Conservation (phyloP, 2,329 filamentous ascomycete genomes). For the Drechslerella stenobrocha region DNA sequence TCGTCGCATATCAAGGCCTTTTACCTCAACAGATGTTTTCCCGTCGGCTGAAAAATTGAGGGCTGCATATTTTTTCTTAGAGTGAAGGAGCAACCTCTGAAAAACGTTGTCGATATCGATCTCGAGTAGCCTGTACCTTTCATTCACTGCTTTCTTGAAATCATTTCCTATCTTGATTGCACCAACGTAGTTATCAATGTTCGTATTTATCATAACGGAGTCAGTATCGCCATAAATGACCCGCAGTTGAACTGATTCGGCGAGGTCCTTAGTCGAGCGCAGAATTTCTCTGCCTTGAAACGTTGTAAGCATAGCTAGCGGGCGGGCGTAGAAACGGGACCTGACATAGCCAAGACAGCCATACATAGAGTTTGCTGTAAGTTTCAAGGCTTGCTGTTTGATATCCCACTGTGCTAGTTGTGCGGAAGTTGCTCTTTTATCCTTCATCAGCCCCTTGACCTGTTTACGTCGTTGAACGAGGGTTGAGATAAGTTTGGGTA, state of each 20-base stretch:
- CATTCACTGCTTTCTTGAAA: conserved; percentile 93
- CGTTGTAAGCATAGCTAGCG: conserved; percentile 91
- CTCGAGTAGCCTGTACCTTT: conserved; percentile 86
- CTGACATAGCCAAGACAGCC: conserved; percentile 96
- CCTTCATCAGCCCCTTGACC: conserved; percentile 97
- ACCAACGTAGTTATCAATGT: conserved; percentile 87
- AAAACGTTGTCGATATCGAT: conserved; percentile 99
- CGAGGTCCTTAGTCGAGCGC: conserved; percentile 90
- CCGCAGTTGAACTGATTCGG: conserved; percentile 84
- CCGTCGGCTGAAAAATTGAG: conserved; percentile 92
- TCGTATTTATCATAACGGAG: conserved; percentile 99
- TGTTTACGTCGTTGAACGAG: conserved; percentile 85
- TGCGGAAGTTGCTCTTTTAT: conserved; percentile 80
- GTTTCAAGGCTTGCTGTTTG: conserved; percentile 92
- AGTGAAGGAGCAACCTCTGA: conserved; percentile 85
- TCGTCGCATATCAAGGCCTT: conserved; percentile 96
- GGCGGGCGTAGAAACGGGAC: conserved; percentile 94
- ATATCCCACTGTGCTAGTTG: conserved; percentile 95
- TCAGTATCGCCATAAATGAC: conserved; percentile 99
- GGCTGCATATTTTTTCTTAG: conserved; percentile 99
- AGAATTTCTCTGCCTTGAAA: conserved; percentile 98
- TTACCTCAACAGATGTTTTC: conserved; percentile 96
- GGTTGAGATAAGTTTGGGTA: conserved; percentile 87
- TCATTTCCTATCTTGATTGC: conserved; percentile 89
- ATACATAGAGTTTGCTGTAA: conserved; percentile 99